Evolutionary conservation across 306 rosid genomes (phyloP).

Genomic region (Pueraria montana): DNA sequence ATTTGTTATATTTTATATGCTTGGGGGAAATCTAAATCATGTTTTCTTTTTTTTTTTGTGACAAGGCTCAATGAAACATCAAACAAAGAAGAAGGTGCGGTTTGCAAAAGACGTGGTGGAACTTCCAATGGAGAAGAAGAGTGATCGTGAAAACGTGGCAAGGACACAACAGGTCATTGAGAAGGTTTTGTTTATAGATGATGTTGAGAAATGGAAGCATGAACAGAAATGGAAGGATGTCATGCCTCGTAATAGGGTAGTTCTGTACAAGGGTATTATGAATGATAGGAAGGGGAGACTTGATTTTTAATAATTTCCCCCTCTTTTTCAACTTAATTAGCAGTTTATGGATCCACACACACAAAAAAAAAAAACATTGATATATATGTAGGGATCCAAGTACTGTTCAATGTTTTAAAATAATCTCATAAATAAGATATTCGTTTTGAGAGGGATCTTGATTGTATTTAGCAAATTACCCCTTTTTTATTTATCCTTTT

Average conservation of each 20-base stretch:
- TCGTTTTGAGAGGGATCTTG: background rate
- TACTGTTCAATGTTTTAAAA: background rate
- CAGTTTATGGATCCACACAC: background rate
- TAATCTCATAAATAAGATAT: background rate
- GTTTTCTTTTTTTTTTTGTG: background rate
- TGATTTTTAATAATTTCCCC: background rate
- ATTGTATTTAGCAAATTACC: background rate
- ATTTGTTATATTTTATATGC: background rate
- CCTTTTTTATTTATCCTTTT: background rate
- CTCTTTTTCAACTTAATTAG: background rate
- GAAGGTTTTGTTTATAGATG: background rate
- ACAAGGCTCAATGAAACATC: conserved; percentile 35
- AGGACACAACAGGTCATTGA: background rate
- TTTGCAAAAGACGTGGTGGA: conserved; percentile 64
- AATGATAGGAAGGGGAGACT: conserved; percentile 33
- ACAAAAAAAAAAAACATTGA: too few relatives aligned
- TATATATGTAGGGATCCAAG: background rate
- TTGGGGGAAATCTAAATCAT: background rate
- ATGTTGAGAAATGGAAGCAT: background rate
- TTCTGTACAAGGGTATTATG: conserved; percentile 54
- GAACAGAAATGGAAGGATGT: conserved; percentile 30
- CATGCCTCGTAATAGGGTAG: conserved; percentile 63
- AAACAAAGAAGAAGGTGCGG: conserved; percentile 57
- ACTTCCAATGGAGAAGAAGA: conserved; percentile 54
- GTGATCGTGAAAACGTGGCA: background rate